These are phyloP conservation scores for Podospora conica DNA, from an alignment of 495 filamentous ascomycete species.

Conservation along the genomic window DNA sequence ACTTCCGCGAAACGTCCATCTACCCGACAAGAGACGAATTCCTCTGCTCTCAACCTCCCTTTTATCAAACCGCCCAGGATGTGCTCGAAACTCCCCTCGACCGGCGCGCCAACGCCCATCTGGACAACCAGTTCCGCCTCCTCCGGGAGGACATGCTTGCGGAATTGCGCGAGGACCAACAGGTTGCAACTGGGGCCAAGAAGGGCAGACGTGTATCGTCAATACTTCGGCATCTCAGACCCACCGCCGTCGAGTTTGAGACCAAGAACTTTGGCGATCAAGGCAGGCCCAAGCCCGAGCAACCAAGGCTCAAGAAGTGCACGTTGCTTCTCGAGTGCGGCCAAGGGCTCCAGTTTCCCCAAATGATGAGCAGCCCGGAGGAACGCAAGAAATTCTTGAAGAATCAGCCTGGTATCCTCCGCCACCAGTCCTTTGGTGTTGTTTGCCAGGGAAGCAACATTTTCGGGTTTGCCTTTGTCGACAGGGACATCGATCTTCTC, in stretches of 20 bases:
- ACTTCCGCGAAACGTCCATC: conserved; percentile 58
- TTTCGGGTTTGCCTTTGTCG: conserved; percentile 56
- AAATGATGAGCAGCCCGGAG: conserved; percentile 14
- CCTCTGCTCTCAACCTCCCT: conserved; percentile 49
- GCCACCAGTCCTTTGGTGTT: conserved; percentile 57
- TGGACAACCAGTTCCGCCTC: conserved; percentile 77
- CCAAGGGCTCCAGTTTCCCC: conserved; percentile 42
- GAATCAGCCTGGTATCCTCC: conserved; percentile 46
- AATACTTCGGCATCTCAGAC: conserved; percentile 21
- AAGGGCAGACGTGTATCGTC: conserved; percentile 34
- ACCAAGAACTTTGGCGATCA: conserved; percentile 9
- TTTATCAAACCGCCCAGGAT: conserved; percentile 47
- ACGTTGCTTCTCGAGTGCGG: conserved; percentile 40
- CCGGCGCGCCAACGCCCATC: conserved; percentile 44
- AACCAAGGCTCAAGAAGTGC: conserved; percentile 30
- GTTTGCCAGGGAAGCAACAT: conserved; percentile 46
- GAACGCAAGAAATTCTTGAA: conserved; percentile 43
- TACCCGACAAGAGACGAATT: conserved; percentile 67
- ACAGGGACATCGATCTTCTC: conserved; percentile 52
- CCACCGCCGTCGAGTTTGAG: conserved; percentile 25
- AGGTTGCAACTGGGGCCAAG: conserved; percentile 38
- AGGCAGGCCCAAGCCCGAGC: neutral
- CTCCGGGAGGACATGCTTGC: conserved; percentile 68
- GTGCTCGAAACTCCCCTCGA: conserved; percentile 29
- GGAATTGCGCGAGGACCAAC: conserved; percentile 57